These are phyloP conservation scores for Sedum album DNA, from an alignment of 164 flowering plant genomes.

Conservation along the genomic window DNA sequence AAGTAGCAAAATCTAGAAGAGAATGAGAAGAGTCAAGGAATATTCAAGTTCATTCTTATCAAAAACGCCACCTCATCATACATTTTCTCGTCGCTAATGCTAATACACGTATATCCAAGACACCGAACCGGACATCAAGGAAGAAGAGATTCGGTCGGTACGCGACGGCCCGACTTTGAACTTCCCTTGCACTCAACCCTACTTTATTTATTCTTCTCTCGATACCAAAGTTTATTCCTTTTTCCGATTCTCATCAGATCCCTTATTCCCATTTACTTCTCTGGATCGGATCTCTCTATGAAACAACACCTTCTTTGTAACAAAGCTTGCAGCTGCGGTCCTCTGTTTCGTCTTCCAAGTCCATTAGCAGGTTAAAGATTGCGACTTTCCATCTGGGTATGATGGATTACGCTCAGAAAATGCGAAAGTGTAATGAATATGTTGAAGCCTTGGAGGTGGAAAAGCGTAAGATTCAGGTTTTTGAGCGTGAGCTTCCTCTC, in stretches of 20 bases:
- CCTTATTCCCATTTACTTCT: slow-evolving; percentile 15
- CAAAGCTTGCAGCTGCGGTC: neutral
- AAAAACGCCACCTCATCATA: neutral
- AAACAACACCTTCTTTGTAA: slow-evolving; percentile 3
- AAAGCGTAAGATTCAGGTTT: slow-evolving; percentile 63
- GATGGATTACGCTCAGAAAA: slow-evolving; percentile 28
- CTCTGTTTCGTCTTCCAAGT: neutral
- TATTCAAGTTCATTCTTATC: neutral
- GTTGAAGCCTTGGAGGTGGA: slow-evolving; percentile 62
- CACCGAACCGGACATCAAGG: neutral
- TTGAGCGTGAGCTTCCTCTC: slow-evolving; percentile 80
- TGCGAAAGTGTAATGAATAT: slow-evolving; percentile 37
- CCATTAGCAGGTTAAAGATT: too few species aligned
- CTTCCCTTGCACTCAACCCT: slow-evolving; percentile 7
- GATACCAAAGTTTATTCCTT: slow-evolving; percentile 11
- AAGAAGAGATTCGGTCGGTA: slow-evolving; percentile 16
- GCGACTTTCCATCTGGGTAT: neutral
- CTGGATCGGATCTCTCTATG: slow-evolving; percentile 23
- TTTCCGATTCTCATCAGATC: slow-evolving; percentile 27
- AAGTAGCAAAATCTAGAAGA: neutral
- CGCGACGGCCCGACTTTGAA: slow-evolving; percentile 89
- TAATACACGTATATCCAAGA: neutral
- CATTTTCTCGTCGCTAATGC: neutral
- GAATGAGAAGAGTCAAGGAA: neutral
- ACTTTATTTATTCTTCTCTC: neutral